These are phyloP conservation scores for Tetracladium setigerum DNA, from an alignment of 495 filamentous ascomycete species.

Conservation along the genomic window DNA sequence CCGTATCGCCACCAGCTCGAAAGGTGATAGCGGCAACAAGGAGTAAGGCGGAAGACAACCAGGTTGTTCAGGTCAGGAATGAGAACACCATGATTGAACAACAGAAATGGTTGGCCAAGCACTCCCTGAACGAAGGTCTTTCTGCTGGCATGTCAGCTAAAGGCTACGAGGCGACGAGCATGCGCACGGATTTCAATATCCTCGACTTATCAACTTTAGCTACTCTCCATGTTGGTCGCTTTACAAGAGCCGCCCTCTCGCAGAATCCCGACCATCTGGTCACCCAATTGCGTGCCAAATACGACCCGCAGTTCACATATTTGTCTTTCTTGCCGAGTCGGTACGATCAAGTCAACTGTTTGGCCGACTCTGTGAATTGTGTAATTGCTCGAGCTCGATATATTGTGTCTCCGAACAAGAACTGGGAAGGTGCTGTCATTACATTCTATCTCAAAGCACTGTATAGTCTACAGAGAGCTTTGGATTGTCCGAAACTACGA, in stretches of 20 bases:
- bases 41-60: too few relatives aligned
- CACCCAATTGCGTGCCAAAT: constrained; percentile 12
- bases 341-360: constrained; percentile 24
- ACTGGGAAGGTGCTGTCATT: constrained; percentile 16
- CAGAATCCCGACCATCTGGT: constrained; percentile 14
- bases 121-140: neutral
- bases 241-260: constrained; percentile 15
- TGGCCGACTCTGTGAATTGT: constrained; percentile 26
- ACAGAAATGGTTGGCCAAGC: neutral
- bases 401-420: constrained; percentile 12
- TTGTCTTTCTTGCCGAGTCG: constrained; percentile 26
- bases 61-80: neutral
- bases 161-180: constrained; percentile 24
- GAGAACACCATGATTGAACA: neutral
- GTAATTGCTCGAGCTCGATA: constrained; percentile 26
- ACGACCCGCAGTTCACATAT: constrained; percentile 23
- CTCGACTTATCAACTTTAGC: constrained; percentile 23
- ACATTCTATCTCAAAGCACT: constrained; percentile 27
- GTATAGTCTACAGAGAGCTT: constrained; percentile 25
- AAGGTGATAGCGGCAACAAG: neutral
- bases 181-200: constrained; percentile 21
- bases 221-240: constrained; percentile 17
- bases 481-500: constrained; percentile 20
- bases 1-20: neutral
- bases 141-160: constrained; percentile 15